phyloP scores from a whole-genome alignment of 1,284 basidiomycete species.

The Rhodofomes roseus region DNA sequence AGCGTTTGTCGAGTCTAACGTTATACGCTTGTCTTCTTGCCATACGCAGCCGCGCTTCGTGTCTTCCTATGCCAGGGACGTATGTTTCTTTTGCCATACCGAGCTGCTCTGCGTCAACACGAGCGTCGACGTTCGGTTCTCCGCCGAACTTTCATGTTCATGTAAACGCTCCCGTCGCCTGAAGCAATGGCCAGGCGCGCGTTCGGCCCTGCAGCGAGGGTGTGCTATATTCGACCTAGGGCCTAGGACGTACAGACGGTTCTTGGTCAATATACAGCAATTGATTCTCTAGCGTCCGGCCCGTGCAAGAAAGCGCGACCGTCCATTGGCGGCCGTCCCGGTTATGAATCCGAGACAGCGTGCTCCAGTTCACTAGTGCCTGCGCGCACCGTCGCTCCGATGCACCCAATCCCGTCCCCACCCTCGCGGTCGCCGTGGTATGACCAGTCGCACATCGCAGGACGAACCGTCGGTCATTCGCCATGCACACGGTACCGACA shows the following conservation, averaged over 20 bases:
- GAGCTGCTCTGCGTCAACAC: neutral
- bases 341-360: neutral
- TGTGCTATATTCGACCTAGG: neutral
- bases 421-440: neutral
- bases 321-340: neutral
- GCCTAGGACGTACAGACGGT: neutral
- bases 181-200: neutral
- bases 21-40: conserved; percentile 3
- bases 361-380: neutral
- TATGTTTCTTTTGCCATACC: neutral
- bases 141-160: neutral
- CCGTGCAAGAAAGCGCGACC: neutral
- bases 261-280: neutral
- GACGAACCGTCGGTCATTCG: neutral
- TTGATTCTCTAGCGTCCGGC: neutral
- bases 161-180: neutral
- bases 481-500: neutral
- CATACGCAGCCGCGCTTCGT: neutral
- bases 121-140: neutral
- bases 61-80: neutral
- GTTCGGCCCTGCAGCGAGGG: neutral
- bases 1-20: conserved; percentile 3
- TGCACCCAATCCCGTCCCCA: neutral
- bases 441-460: neutral
- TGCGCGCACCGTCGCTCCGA: neutral